Evolutionary conservation across 129 eudicot species (phyloP), one percentile per base, ranked within the genome.

Genomic region (Silybum marianum): DNA sequence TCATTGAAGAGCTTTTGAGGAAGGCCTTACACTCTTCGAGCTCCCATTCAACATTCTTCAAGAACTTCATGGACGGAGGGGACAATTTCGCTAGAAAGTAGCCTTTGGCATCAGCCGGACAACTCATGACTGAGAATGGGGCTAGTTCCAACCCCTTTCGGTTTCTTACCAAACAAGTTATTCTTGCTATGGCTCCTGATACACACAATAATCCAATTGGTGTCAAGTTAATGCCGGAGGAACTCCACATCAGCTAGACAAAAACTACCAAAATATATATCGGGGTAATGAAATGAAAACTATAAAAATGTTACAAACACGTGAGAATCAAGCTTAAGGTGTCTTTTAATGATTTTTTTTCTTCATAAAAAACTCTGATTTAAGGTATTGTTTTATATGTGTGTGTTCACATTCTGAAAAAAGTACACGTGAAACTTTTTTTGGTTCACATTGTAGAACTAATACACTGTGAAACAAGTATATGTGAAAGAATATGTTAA

Each of bases 111-210:
- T 90, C 91, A 9, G 87, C 26, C 6, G 82, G 88, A 62, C 87
- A 84, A 69, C 88, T 90, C 77, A 82, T n/a, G 42, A 88, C 36
- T 0, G 89, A 84, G 73, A 88, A 84, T 13, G 91, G 89, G 25
- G 90, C 82, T 67, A 85, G 32, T 32, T 90, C 92, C 14, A 84
- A 83, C 32, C 94, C 94, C n/a, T 69, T 23, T 76, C 71, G 84
- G 88, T 86, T 84, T 60, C 77, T 65, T 73, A 85, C 91, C 46
- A 86, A 67, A 72, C 94, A 90, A 75, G 90, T 75, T 68, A 90
- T 80, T 58, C 84, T 75, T 13, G 89, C 91, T 24, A 58, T 77
- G 7, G 88, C 88, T 71, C 91, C 90, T 88, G 66, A 4, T 16
- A 4, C 68, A 83, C 32, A 40, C 66, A 16, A 36, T 54, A 34